Evolutionary conservation across 2,329 filamentous ascomycete species (phyloP), one percentile per base, ranked within the genome.

Genomic region (Fusarium staphyleae): DNA sequence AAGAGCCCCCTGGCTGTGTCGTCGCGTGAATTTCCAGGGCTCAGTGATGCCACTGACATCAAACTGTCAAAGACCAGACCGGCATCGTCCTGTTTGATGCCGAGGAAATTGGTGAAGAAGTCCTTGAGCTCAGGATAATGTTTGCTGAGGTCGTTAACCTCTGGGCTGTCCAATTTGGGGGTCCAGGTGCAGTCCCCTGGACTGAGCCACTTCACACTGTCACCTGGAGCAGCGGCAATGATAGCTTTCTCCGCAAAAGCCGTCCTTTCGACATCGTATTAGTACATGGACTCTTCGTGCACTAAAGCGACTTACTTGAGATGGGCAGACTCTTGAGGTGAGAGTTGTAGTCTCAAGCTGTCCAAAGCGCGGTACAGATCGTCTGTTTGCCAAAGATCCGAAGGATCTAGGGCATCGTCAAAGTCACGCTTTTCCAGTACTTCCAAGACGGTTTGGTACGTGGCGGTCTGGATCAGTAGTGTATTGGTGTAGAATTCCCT

Each of bases 401-500:
- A 50, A 44, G 60, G 60, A 34, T 63, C 60, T 4, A 62, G 60
- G 16, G 52, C 32, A 13, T 52, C 49, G 30, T 61, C 57, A 14
- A 63, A 63, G 26, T 62, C 57, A 5, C 48, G 60, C 45, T 46
- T 61, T 24, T 63, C 56, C 26, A 63, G 18, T 11, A 65, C 56
- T n/a, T 52, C 48, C 1, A 65, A 12, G 4, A 65, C 41, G 1
- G 57, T 63, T 3, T 14, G 26, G 10, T 49, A 65, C 10, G 62
- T 52, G 26, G 58, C 62, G 5, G 49, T 63, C 13, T 61, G 48
- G 43, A 65, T 49, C 18, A 36, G 18, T 5, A 65, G 49, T 12
- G 56, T 65, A 24, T 60, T 53, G 24, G 56, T 47, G 35, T 65
- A 65, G 39, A 65, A 65, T 18, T 65, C 62, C 40, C 62, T 57